These are phyloP conservation scores for Cladosporium sp. DNA, from an alignment of 2,329 filamentous ascomycete genomes.

Conservation along the genomic window DNA sequence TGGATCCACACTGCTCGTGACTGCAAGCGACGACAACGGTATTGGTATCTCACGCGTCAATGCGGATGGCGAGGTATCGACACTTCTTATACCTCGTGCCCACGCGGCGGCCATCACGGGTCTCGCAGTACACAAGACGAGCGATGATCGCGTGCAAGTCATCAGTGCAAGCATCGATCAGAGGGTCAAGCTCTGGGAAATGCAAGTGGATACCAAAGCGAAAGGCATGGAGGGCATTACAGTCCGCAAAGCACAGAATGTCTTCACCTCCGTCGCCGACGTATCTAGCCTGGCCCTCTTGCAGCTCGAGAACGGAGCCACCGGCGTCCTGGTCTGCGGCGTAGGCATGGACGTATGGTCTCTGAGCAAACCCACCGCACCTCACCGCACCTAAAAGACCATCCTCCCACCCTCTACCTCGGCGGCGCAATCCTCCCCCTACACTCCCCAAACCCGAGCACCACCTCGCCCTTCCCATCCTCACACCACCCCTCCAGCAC, in stretches of 20 bases:
- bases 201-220: conserved; percentile 23
- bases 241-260: conserved; percentile 26
- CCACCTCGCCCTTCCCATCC: conserved; percentile 20
- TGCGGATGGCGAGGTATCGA: conserved; percentile 16
- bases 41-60: conserved; percentile 54
- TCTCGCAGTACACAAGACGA: conserved; percentile 35
- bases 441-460: conserved; percentile 29
- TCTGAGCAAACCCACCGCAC: neutral
- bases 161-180: conserved; percentile 43
- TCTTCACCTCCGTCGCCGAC: conserved; percentile 51
- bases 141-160: conserved; percentile 16
- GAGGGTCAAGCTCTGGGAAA: conserved; percentile 44
- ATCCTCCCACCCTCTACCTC: neutral
- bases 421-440: conserved; percentile 24
- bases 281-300: conserved; percentile 46
- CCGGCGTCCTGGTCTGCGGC: conserved; percentile 41
- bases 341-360: conserved; percentile 48
- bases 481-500: conserved; percentile 31
- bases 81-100: conserved; percentile 50
- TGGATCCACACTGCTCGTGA: conserved; percentile 54
- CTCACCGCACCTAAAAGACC: neutral
- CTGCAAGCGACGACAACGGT: conserved; percentile 86
- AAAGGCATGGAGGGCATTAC: conserved; percentile 27
- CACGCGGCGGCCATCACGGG: conserved; percentile 69
- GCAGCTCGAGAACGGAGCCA: conserved; percentile 15